Conservation (phyloP, 1,284 basidiomycete genomes). For the Rhizoctonia solani region DNA sequence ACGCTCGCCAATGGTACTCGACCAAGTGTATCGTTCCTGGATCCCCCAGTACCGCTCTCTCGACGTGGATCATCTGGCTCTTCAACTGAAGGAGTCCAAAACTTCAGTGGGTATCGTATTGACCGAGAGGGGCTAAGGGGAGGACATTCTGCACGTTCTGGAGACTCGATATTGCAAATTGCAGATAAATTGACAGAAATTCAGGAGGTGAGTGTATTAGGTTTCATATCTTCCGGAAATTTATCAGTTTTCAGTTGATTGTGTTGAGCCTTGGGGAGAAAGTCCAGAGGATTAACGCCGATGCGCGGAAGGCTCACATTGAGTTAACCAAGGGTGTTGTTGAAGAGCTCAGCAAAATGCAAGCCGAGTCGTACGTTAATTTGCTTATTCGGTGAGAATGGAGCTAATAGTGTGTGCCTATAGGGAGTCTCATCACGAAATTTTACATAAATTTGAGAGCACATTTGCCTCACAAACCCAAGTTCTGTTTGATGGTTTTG, state of each 20-base stretch:
- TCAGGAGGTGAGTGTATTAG: neutral
- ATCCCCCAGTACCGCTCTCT: neutral
- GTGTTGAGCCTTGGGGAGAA: constrained; percentile 14
- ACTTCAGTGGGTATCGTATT: neutral
- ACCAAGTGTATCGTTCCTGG: constrained; percentile 21
- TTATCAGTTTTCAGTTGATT: neutral
- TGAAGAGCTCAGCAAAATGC: neutral
- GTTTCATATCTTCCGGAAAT: neutral
- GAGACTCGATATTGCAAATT: constrained; percentile 3
- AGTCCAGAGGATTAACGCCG: constrained; percentile 1
- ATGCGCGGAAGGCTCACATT: constrained; percentile 1
- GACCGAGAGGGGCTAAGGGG: neutral
- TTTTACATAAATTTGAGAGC: constrained; percentile 1
- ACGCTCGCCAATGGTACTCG: constrained; percentile 20
- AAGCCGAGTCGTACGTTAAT: constrained; percentile 8
- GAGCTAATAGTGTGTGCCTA: neutral
- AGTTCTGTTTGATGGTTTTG: neutral
- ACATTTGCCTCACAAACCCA: constrained; percentile 21
- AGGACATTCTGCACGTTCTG: neutral
- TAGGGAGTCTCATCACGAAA: neutral
- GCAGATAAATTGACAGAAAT: constrained; percentile 11
- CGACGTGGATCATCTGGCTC: neutral
- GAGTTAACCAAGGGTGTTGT: constrained; percentile 8
- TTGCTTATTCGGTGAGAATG: too few relatives aligned
- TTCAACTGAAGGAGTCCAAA: neutral